Evolutionary conservation across 768 basidiomycete species (phyloP).

Genomic region (Neoboletus brunneissimus): DNA sequence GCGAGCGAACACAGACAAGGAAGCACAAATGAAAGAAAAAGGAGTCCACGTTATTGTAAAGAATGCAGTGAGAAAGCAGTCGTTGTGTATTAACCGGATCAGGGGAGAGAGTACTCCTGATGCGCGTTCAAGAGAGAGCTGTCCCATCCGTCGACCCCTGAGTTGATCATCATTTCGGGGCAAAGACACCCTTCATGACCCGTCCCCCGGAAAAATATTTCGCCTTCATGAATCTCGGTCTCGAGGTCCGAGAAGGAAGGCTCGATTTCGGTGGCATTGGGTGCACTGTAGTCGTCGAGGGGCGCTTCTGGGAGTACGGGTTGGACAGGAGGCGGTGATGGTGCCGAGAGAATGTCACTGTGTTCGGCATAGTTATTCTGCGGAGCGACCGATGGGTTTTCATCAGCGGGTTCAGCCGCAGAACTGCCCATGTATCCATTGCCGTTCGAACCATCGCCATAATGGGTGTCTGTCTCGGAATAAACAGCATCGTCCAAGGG

Average conservation of each 20-base stretch:
- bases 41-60: too few species aligned
- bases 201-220: neutral
- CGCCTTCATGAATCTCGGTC: too few species aligned
- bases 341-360: neutral
- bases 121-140: neutral
- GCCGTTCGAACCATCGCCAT: too few species aligned
- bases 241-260: neutral
- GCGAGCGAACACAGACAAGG: too few species aligned
- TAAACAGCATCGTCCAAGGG: neutral
- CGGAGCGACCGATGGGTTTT: neutral
- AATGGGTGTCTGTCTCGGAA: neutral
- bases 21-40: too few species aligned
- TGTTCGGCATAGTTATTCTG: neutral
- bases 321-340: too few species aligned
- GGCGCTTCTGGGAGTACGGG: neutral
- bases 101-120: neutral
- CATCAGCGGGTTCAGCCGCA: neutral
- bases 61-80: neutral
- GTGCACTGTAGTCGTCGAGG: neutral
- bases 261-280: neutral
- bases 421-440: neutral
- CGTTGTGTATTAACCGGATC: neutral
- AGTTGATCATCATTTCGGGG: slow-evolving; percentile 1
- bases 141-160: too few species aligned
- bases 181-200: slow-evolving; percentile 10